Percentiles rank a stretch among this genome's conserved stretches.
Conservation (phyloP, 768 basidiomycete genomes). For the Suillus fuscotomentosus region DNA sequence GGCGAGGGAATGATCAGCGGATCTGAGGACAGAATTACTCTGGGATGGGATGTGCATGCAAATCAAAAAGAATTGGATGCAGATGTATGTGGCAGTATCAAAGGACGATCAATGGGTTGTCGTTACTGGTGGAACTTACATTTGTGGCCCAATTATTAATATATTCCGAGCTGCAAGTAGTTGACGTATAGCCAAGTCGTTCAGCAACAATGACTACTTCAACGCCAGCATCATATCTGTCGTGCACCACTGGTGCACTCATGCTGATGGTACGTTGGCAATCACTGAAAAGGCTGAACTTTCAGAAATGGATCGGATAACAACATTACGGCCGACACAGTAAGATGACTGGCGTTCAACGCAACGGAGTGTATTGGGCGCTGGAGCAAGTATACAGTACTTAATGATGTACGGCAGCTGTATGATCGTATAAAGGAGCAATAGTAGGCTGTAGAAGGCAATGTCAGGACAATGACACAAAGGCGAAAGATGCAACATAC, state of each 20-base stretch:
- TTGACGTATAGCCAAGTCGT: background rate
- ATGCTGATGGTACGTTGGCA: background rate
- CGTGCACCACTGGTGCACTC: background rate
- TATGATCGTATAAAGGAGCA: constrained; percentile 66
- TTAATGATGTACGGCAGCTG: constrained; percentile 33
- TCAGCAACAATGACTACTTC: background rate
- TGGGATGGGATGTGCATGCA: background rate
- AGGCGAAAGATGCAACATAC: constrained; percentile 42
- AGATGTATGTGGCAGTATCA: background rate
- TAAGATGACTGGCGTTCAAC: background rate
- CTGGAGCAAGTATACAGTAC: constrained; percentile 4
- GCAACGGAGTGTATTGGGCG: background rate
- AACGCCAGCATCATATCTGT: background rate
- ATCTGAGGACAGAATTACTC: background rate
- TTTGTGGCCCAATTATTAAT: background rate
- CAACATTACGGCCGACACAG: background rate
- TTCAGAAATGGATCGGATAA: background rate
- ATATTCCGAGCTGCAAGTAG: no score
- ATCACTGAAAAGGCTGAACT: background rate
- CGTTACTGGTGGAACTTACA: background rate
- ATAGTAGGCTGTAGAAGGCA: constrained; percentile 48
- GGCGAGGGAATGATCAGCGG: background rate
- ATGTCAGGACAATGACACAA: constrained; percentile 7
- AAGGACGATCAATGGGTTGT: background rate
- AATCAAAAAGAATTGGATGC: background rate